These are phyloP conservation scores for Phenoliferia sp. DNA, from an alignment of 1,284 basidiomycete genomes.

Conservation along the genomic window DNA sequence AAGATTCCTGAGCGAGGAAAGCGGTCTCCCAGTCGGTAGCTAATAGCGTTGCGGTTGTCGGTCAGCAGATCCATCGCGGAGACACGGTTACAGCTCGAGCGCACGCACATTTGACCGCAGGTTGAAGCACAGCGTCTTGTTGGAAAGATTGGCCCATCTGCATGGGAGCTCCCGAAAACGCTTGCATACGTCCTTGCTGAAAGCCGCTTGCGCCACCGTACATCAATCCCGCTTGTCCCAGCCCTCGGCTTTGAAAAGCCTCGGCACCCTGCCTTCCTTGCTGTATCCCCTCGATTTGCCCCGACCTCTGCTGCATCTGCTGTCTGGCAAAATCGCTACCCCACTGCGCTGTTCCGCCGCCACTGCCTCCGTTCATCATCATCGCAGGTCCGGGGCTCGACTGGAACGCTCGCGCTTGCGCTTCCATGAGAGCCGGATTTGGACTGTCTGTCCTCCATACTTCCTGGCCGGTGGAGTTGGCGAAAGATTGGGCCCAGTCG, in stretches of 20 bases:
- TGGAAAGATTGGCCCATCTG: neutral
- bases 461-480: neutral
- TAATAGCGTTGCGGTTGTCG: neutral
- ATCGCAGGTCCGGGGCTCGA: constrained; percentile 53
- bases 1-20: constrained; percentile 24
- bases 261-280: neutral
- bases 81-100: neutral
- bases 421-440: constrained; percentile 8
- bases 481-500: constrained; percentile 29
- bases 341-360: constrained; percentile 1
- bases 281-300: constrained; percentile 4
- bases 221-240: neutral
- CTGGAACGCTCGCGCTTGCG: constrained; percentile 15
- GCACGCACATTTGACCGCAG: neutral
- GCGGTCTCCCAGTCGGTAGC: constrained; percentile 25
- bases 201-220: neutral
- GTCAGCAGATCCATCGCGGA: neutral
- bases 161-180: neutral
- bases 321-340: constrained; percentile 4
- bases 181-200: neutral
- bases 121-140: neutral
- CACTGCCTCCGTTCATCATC: constrained; percentile 39
- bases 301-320: neutral
- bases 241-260: neutral
- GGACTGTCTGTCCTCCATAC: neutral